A percentile compares a stretch with the other conserved stretches of the same genome.
Evolutionary conservation across 495 filamentous ascomycete genomes (phyloP).

Genomic region (Cladorrhinum samala): DNA sequence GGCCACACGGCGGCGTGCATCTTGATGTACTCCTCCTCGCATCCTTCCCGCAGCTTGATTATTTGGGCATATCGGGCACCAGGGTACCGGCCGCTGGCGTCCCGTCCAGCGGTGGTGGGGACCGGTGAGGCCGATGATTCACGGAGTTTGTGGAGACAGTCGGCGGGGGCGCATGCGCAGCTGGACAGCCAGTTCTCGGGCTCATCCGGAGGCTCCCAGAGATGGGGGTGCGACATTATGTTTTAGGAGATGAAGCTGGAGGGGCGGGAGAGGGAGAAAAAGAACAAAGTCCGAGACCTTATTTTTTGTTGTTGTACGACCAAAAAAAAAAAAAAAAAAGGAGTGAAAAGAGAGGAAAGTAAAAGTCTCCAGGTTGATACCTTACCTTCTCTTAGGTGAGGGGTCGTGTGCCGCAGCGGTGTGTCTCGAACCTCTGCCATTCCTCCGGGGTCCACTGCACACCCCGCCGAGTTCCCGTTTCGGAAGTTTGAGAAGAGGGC

Average conservation of each 20-base stretch:
- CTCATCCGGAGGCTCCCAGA: background rate
- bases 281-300: background rate
- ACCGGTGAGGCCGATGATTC: background rate
- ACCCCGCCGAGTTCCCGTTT: too few relatives aligned
- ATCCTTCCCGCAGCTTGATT: constrained; percentile 62
- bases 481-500: too few relatives aligned
- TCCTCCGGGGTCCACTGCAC: too few relatives aligned
- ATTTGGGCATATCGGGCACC: constrained; percentile 59
- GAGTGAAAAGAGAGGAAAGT: too few relatives aligned
- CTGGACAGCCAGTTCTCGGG: background rate
- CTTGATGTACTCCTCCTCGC: constrained; percentile 60
- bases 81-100: constrained; percentile 17
- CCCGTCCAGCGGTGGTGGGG: background rate
- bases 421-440: too few relatives aligned
- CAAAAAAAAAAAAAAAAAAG: too few relatives aligned
- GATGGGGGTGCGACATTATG: too few relatives aligned
- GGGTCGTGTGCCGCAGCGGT: too few relatives aligned
- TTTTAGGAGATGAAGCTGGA: too few relatives aligned
- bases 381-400: too few relatives aligned
- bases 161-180: background rate
- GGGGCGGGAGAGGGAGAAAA: background rate
- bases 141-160: background rate
- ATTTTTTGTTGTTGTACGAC: too few relatives aligned
- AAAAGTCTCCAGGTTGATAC: too few relatives aligned
- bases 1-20: constrained; percentile 69